Evolutionary conservation across 345 rosid species (phyloP).

Genomic region (Nephelium lappaceum): DNA sequence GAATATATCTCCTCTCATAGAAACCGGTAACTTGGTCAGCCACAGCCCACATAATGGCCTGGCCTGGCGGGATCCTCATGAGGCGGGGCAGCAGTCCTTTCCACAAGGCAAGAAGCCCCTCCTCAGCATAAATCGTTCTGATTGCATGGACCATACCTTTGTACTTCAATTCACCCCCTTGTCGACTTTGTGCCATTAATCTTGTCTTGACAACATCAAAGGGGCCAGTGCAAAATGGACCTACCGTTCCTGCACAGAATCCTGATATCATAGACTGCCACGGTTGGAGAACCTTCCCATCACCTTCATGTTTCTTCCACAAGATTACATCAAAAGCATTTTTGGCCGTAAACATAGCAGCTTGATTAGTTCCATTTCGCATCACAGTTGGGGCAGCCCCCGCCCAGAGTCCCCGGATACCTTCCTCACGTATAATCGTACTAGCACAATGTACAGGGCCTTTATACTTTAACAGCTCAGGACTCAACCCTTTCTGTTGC

Average conservation of each 20-base stretch:
- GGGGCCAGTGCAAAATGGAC: constrained; percentile 94
- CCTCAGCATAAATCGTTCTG: constrained; percentile 76
- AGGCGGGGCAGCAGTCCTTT: constrained; percentile 91
- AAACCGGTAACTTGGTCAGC: constrained; percentile 93
- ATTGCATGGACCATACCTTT: constrained; percentile 94
- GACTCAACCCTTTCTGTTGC: constrained; percentile 88
- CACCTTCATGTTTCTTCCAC: constrained; percentile 98
- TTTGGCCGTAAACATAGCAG: constrained; percentile 95
- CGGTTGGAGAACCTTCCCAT: constrained; percentile 76
- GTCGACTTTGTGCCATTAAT: constrained; percentile 84
- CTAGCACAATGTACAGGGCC: constrained; percentile 92
- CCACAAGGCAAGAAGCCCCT: constrained; percentile 84
- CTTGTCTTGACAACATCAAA: constrained; percentile 99
- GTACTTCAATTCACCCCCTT: constrained; percentile 65
- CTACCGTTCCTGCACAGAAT: constrained; percentile 90
- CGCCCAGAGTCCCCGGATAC: constrained; percentile 86
- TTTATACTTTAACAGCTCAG: constrained; percentile 80
- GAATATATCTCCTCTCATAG: constrained; percentile 68
- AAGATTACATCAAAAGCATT: constrained; percentile 73
- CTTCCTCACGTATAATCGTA: constrained; percentile 68
- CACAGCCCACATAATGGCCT: constrained; percentile 98
- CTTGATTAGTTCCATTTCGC: constrained; percentile 98
- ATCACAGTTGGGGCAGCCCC: constrained; percentile 97
- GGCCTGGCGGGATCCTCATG: constrained; percentile 98
- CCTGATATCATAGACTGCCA: constrained; percentile 99